phyloP scores from a whole-genome alignment of 345 rosid species.

The Cochlearia excelsa region DNA sequence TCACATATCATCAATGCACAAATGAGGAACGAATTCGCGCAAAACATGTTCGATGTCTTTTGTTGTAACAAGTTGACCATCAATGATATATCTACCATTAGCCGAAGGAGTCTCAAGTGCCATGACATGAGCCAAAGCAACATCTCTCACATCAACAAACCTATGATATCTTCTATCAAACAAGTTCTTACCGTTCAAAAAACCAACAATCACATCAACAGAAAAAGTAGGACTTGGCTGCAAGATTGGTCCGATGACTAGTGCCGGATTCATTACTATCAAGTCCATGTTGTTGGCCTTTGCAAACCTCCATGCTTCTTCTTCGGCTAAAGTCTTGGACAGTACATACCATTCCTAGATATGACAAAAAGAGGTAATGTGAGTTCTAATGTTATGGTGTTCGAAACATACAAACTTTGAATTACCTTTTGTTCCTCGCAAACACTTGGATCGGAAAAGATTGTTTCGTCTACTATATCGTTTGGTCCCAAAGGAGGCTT shows the following conservation, averaged over 20 bases:
- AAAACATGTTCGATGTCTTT: conserved; percentile 4
- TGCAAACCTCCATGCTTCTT: background rate
- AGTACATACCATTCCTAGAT: conserved; percentile 43
- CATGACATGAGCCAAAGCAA: conserved; percentile 13
- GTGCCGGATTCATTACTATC: conserved; percentile 8
- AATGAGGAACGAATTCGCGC: background rate
- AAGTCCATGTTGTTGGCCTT: background rate
- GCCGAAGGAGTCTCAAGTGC: background rate
- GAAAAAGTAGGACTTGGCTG: conserved; percentile 4
- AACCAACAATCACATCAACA: background rate
- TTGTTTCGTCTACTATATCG: conserved; percentile 41
- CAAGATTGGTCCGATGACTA: conserved; percentile 5
- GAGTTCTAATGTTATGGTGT: conserved; percentile 1
- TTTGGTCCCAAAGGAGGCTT: conserved; percentile 32
- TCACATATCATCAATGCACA: conserved; percentile 9
- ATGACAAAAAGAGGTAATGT: background rate
- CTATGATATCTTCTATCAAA: background rate
- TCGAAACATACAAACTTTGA: too few relatives aligned
- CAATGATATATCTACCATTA: conserved; percentile 12
- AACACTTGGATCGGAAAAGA: conserved; percentile 42
- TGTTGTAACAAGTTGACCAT: background rate
- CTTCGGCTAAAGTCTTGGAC: conserved; percentile 29
- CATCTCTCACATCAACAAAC: conserved; percentile 16
- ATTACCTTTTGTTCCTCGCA: too few relatives aligned
- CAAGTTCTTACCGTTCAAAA: background rate